Evolutionary conservation across 768 basidiomycete genomes (phyloP).

Genomic region (Leccinum boreale): DNA sequence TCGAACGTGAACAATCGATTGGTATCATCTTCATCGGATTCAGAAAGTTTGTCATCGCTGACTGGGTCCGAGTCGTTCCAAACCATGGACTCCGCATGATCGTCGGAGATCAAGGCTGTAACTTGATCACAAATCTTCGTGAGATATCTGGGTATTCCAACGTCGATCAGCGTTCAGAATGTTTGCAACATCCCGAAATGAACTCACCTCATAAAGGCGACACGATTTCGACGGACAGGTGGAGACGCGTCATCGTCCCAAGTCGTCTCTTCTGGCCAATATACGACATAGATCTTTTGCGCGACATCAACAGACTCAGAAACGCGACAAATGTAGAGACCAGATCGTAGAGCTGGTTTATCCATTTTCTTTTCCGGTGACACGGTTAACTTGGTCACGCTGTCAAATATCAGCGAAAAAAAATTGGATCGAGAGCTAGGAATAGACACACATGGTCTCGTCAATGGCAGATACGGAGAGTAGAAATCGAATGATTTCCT

Average conservation of each 20-base stretch:
- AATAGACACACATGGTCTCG: constrained; percentile 36
- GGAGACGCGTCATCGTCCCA: constrained; percentile 52
- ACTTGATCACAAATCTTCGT: constrained; percentile 58
- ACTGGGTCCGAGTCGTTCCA: constrained; percentile 35
- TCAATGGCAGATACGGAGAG: constrained; percentile 35
- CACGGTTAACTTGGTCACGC: constrained; percentile 11
- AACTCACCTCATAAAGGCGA: constrained; percentile 57
- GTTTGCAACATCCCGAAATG: not conserved
- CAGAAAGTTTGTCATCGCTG: constrained; percentile 21
- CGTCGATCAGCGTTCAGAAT: not conserved
- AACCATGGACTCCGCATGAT: constrained; percentile 42
- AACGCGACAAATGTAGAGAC: constrained; percentile 44
- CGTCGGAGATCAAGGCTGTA: constrained; percentile 44
- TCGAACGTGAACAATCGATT: constrained; percentile 56
- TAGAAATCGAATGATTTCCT: constrained; percentile 49
- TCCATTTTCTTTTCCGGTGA: not conserved
- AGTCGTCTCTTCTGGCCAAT: constrained; percentile 60
- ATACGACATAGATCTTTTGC: constrained; percentile 45
- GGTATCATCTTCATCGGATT: constrained; percentile 37
- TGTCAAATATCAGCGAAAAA: constrained; percentile 2
- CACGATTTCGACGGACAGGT: constrained; percentile 47
- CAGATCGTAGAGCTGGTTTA: constrained; percentile 41
- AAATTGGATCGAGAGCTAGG: not conserved
- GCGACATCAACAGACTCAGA: not conserved
- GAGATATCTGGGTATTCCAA: constrained; percentile 42